Base-by-base conservation (phyloP, 1,284 basidiomycete genomes). In the Ustilago trichophora region DNA sequence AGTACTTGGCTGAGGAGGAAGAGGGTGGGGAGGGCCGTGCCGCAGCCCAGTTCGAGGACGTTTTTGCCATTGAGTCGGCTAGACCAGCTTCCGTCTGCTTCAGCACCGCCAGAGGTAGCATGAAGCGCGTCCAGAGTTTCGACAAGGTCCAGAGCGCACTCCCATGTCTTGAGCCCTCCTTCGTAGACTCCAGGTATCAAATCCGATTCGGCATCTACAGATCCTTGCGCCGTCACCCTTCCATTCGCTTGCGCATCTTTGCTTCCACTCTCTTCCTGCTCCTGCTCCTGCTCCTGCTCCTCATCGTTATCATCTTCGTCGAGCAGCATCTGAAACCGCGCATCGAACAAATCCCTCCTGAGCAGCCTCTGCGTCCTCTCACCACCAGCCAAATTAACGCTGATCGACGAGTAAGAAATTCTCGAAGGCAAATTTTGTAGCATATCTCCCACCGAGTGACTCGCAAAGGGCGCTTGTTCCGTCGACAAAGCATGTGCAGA, bases 131-230 rank as follows among this genome's bases (percentile, higher is more conserved):
- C 48, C 4, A 82, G 74, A 18, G 60, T 66, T 11, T 67, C 59
- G 25, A 79, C 91, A 0, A 98, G 85, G 82, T 98, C 95, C 13
- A 94, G 82, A 31, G 91, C 91, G 65, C 93, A 96, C 82, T 98
- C 95, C 95, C 95, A 98, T 3, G 93, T 97, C 83, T 98, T 98
- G 51, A 98, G 82, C 0, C 95, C 95, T 13, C 95, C 95, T 83
- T 98, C 95, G 77, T 98, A 98, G 0, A 93, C 86, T 0, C 93
- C 90, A 1, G 93, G 91, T 10, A 98, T 87, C 11, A 98, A 86
- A 82, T 98, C 95, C 0, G 92, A 93, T 0, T 91, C 89, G 13
- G 57, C 43, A 36, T 66, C 62, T 6, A 60, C 50, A 13, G 27
- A 29, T 8, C 7, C 27, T 29, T 29, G 27, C 27, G 27, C 13